Evolutionary conservation across 2,329 filamentous ascomycete species (phyloP).

Genomic region (Penicillium sp.): DNA sequence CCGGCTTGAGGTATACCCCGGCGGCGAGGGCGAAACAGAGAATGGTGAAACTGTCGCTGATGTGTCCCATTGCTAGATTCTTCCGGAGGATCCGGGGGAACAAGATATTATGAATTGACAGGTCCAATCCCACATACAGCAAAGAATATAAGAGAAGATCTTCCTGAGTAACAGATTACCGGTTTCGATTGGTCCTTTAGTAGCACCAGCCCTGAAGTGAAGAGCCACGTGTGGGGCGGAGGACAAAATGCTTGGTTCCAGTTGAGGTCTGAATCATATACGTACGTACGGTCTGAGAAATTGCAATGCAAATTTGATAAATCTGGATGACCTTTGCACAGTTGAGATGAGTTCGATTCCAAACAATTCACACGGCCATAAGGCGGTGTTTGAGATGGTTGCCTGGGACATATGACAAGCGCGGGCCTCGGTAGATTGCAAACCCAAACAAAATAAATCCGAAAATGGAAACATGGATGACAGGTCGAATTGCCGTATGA

Average conservation of each 20-base stretch:
- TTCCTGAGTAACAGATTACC: not conserved
- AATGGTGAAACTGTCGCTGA: conserved; percentile 11
- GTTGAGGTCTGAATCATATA: not conserved
- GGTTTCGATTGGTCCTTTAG: not conserved
- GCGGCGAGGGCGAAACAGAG: conserved; percentile 20
- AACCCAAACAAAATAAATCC: no score
- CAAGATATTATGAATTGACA: not conserved
- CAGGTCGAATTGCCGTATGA: no score
- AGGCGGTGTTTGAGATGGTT: not conserved
- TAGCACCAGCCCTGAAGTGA: not conserved
- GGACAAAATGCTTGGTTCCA: not conserved
- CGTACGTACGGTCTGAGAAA: not conserved
- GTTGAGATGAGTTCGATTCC: not conserved
- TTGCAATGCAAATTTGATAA: no score
- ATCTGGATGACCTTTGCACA: not conserved
- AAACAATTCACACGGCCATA: not conserved
- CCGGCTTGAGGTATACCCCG: conserved; percentile 22
- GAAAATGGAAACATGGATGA: no score
- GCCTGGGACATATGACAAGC: not conserved
- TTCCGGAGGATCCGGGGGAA: not conserved
- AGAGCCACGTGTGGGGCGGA: not conserved
- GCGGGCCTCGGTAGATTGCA: not conserved
- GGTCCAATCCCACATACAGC: not conserved
- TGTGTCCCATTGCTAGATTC: conserved; percentile 8
- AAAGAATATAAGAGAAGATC: not conserved